Base-by-base conservation (phyloP, 495 filamentous ascomycete genomes). In the Talaromyces proteolyticus region DNA sequence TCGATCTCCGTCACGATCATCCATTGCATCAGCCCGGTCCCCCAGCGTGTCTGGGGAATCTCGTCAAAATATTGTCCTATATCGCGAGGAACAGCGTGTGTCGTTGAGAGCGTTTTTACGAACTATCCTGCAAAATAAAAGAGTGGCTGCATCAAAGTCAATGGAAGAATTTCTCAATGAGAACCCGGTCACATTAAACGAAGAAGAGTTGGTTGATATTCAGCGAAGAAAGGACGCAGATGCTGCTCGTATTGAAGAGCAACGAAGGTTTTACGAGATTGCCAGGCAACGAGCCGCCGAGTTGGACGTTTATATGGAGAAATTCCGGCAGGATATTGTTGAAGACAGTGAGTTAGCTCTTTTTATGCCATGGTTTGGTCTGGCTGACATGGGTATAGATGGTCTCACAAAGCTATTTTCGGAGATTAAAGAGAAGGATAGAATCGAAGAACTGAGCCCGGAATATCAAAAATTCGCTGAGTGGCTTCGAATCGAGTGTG, bases 381-480 rank as follows among this genome's bases (percentile, higher is more conserved):
- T 29, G 29, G 43, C 62, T 70, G 41, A 70, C 40, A 24, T n/a
- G 4, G 14, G 38, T 4, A 24, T 51, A 84, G 81, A 96, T 70
- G 93, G 93, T 8, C 74, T 98, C 47, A 94, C 92, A 1, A 93
- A 89, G 62, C 82, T 98, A 18, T 96, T 98, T 66, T 74, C 83
- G 50, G 93, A 96, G 65, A 94, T 98, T 61, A 83, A 84, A 52
- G 84, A 88, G 44, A 96, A 97, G 70, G 67, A 86, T 37, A 87
- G 76, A 14, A 89, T 98, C 42, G 78, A 81, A 53, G 91, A 97
- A 54, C 77, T 98, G 19, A 91, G 86, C 57, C 80, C 93, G 22
- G 91, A 97, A 63, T 98, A 97, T 63, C 87, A 93, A 58, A 97
- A 97, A 60, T 98, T 98, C 60, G 92, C 92, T 22, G 93, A 98